phyloP scores from a whole-genome alignment of 805 yeast genomes.

The Candida tibetensis region DNA sequence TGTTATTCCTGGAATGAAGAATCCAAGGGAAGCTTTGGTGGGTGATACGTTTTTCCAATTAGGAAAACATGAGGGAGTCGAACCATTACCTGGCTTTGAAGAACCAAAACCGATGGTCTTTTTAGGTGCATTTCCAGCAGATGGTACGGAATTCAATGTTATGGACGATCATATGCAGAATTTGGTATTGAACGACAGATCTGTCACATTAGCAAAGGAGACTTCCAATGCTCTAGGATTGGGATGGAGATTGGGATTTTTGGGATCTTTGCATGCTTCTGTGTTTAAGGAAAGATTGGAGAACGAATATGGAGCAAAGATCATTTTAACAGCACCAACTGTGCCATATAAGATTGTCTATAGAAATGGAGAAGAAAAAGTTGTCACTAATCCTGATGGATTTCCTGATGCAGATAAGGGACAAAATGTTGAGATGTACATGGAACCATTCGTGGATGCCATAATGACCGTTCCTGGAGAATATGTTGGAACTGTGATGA shows the following conservation, averaged over 20 bases:
- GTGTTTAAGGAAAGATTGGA: constrained; percentile 90
- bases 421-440: constrained; percentile 47
- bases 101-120: constrained; percentile 98
- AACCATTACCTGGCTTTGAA: constrained; percentile 90
- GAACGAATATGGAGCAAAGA: constrained; percentile 89
- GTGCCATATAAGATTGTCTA: constrained; percentile 85
- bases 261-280: constrained; percentile 93
- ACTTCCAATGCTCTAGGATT: constrained; percentile 93
- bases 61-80: constrained; percentile 54
- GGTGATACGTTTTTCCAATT: constrained; percentile 84
- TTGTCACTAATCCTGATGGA: constrained; percentile 87
- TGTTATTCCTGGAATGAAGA: constrained; percentile 91
- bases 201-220: constrained; percentile 85
- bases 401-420: constrained; percentile 67
- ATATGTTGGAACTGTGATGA: constrained; percentile 81
- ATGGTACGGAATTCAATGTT: constrained; percentile 83
- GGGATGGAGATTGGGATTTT: constrained; percentile 95
- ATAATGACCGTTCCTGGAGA: constrained; percentile 89
- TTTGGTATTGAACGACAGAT: constrained; percentile 85
- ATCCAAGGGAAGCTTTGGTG: constrained; percentile 77
- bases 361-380: constrained; percentile 58
- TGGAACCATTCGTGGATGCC: constrained; percentile 90
- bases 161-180: constrained; percentile 89
- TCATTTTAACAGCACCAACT: constrained; percentile 92
- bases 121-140: constrained; percentile 97